These are phyloP conservation scores for Centrapalus pauciflorus DNA, from an alignment of 129 eudicot species.

Conservation along the genomic window DNA sequence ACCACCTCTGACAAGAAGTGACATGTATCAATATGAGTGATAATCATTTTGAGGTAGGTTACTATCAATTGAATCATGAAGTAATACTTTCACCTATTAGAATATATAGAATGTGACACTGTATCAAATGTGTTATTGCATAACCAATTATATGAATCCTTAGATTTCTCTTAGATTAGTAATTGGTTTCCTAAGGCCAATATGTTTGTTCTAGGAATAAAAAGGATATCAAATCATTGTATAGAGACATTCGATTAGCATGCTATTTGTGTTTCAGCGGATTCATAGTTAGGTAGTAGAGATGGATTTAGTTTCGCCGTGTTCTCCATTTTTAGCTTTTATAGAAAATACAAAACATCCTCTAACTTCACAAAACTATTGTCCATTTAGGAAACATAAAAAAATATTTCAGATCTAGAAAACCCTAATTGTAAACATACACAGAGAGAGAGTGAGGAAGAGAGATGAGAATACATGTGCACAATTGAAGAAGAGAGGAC, in stretches of 20 bases:
- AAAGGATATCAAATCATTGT: background rate
- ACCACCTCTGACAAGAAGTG: background rate
- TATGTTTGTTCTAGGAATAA: background rate
- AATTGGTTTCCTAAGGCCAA: background rate
- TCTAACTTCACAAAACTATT: too few species aligned
- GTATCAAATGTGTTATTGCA: background rate
- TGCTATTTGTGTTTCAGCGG: background rate
- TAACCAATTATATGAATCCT: background rate
- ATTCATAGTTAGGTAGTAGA: background rate
- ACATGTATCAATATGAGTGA: background rate
- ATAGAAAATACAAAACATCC: too few species aligned
- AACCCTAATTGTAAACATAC: too few species aligned
- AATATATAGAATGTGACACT: background rate
- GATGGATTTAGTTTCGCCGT: too few species aligned
- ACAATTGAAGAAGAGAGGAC: too few species aligned
- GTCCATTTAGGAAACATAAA: too few species aligned
- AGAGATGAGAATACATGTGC: too few species aligned
- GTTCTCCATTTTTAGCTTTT: too few species aligned
- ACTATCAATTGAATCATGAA: background rate
- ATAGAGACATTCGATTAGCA: background rate
- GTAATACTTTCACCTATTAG: slow-evolving; percentile 3
- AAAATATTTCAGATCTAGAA: too few species aligned
- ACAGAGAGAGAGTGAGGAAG: too few species aligned
- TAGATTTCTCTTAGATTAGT: background rate
- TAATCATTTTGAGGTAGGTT: background rate